A percentile compares a stretch with the other conserved stretches of the same genome.
phyloP scores from a whole-genome alignment of 352 stramenopile species.

The Phytophthora tentaculata region DNA sequence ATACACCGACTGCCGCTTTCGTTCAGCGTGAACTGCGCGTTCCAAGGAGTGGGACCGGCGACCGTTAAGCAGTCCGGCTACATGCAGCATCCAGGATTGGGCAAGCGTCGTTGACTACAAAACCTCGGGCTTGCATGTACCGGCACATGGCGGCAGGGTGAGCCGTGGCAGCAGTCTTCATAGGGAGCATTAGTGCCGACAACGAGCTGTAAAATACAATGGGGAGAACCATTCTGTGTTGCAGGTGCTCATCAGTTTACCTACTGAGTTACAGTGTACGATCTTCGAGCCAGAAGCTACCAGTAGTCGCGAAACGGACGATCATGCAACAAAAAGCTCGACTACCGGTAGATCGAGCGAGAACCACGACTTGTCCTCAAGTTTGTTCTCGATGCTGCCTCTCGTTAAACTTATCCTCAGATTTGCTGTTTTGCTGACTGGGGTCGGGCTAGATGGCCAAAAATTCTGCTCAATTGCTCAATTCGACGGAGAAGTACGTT shows the following conservation, averaged over 20 bases:
- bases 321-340: conserved; percentile 6
- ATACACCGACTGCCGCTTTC: conserved; percentile 5
- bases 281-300: conserved; percentile 15
- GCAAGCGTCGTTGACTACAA: conserved; percentile 25
- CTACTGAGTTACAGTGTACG: conserved; percentile 3
- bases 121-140: conserved; percentile 19
- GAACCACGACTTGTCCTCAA: neutral
- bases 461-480: neutral
- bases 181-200: conserved; percentile 4
- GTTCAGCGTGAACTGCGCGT: conserved; percentile 8
- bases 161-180: neutral
- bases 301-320: conserved; percentile 5
- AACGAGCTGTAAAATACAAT: neutral
- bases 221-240: too few relatives aligned
- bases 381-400: neutral
- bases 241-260: neutral
- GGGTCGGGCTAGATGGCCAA: neutral
- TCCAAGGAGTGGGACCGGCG: conserved; percentile 27
- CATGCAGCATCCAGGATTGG: conserved; percentile 9
- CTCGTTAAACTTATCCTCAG: conserved; percentile 20
- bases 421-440: conserved; percentile 13
- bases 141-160: conserved; percentile 2
- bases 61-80: conserved; percentile 22
- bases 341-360: conserved; percentile 1
- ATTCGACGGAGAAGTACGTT: conserved; percentile 1